A percentile compares a stretch with the other conserved stretches of the same genome.
Evolutionary conservation across 148 eudicot species (phyloP).

Genomic region (Cornus controversa): DNA sequence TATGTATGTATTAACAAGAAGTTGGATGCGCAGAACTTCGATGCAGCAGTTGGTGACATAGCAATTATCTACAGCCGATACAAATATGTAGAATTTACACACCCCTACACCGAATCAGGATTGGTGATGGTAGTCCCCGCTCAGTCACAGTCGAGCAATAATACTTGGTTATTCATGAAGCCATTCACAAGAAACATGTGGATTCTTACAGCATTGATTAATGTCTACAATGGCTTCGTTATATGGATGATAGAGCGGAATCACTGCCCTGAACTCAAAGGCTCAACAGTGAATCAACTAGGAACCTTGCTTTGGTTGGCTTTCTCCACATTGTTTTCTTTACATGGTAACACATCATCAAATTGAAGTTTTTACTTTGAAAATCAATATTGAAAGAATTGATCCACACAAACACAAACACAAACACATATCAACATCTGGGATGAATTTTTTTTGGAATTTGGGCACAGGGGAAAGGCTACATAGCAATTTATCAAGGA

Average conservation of each 20-base stretch:
- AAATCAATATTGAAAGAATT: background rate
- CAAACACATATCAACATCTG: too few relatives aligned
- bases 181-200: constrained; percentile 31
- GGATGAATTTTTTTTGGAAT: background rate
- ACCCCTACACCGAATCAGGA: constrained; percentile 19
- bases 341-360: constrained; percentile 15
- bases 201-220: constrained; percentile 10
- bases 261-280: constrained; percentile 15
- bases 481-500: constrained; percentile 27
- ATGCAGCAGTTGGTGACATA: constrained; percentile 25
- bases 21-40: constrained; percentile 21
- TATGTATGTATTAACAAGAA: too few relatives aligned
- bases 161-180: constrained; percentile 28
- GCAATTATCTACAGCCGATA: constrained; percentile 11
- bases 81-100: constrained; percentile 25
- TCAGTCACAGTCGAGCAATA: constrained; percentile 9
- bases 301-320: constrained; percentile 24
- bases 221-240: constrained; percentile 26
- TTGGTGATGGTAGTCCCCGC: constrained; percentile 25
- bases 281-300: constrained; percentile 19
- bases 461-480: constrained; percentile 21
- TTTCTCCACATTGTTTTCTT: constrained; percentile 20
- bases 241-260: constrained; percentile 29
- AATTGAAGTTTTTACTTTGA: too few relatives aligned
- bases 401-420: too few relatives aligned